Evolutionary conservation across 2,329 filamentous ascomycete genomes (phyloP).

Genomic region (Penicillium sp.): DNA sequence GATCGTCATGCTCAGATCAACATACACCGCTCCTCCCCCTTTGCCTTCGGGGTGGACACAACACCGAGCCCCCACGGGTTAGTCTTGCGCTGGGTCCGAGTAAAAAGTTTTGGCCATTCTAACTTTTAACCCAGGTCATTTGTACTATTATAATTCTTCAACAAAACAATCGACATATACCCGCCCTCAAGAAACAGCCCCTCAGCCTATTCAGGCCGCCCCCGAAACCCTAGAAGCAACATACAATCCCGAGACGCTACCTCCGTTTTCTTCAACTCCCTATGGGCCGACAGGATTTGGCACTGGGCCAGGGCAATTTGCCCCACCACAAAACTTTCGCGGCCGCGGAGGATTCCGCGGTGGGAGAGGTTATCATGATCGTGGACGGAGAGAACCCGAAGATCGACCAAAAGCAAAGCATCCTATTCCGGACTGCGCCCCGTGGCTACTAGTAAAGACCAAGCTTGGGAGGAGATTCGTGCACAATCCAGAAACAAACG

Average conservation of each 20-base stretch:
- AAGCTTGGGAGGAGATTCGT: conserved; percentile 87
- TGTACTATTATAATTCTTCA: conserved; percentile 80
- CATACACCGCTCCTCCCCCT: conserved; percentile 66
- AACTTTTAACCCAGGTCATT: conserved; percentile 59
- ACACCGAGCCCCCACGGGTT: conserved; percentile 79
- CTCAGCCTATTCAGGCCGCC: conserved; percentile 36
- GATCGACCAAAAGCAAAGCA: conserved; percentile 82
- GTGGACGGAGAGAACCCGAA: conserved; percentile 65
- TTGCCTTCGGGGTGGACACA: conserved; percentile 86
- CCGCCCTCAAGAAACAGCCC: conserved; percentile 57
- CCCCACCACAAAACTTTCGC: conserved; percentile 37
- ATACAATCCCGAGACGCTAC: conserved; percentile 36
- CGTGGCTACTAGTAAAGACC: conserved; percentile 92
- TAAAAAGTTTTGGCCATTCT: conserved; percentile 17
- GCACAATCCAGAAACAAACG: conserved; percentile 79
- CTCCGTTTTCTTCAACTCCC: conserved; percentile 40
- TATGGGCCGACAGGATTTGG: conserved; percentile 31
- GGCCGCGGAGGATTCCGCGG: conserved; percentile 50
- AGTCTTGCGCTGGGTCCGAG: conserved; percentile 20
- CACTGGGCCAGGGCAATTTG: conserved; percentile 14
- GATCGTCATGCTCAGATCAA: conserved; percentile 69
- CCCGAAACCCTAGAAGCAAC: conserved; percentile 44
- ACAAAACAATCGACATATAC: conserved; percentile 87
- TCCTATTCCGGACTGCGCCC: conserved; percentile 74
- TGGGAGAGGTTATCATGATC: conserved; percentile 57